Conservation (phyloP, 495 filamentous ascomycete species). For the Penicillium cinerascens region DNA sequence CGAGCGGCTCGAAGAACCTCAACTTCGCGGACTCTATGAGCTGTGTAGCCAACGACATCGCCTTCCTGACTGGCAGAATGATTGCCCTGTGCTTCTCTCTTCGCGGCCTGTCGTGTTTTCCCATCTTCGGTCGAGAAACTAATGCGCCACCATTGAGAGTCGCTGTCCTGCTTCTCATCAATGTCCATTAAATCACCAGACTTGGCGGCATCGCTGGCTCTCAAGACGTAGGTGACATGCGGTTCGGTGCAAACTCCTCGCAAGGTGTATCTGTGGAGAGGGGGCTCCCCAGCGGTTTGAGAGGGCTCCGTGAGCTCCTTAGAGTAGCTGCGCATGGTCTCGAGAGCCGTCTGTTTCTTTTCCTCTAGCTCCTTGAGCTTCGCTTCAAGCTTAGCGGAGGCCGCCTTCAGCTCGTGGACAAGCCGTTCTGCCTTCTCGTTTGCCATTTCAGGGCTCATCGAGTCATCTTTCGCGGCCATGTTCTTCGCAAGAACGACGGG, state of each 20-base stretch:
- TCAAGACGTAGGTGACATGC: constrained; percentile 50
- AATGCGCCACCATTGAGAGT: constrained; percentile 56
- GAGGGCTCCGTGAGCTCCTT: constrained; percentile 54
- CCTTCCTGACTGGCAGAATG: constrained; percentile 21
- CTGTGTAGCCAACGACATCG: constrained; percentile 44
- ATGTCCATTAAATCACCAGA: constrained; percentile 22
- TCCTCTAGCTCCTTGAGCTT: constrained; percentile 54
- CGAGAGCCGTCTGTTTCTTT: constrained; percentile 45
- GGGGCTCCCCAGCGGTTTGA: constrained; percentile 41
- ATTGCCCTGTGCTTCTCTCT: constrained; percentile 17
- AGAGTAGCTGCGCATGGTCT: constrained; percentile 45
- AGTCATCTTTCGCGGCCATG: constrained; percentile 11
- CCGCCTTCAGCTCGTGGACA: constrained; percentile 33
- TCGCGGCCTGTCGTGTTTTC: constrained; percentile 35
- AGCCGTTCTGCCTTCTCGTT: constrained; percentile 29
- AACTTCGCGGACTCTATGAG: constrained; percentile 44
- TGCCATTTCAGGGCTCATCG: constrained; percentile 13
- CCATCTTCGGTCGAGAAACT: constrained; percentile 49
- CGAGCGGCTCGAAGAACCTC: constrained; percentile 52
- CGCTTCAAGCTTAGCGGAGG: constrained; percentile 42
- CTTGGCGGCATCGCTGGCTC: constrained; percentile 7
- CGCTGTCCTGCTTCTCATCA: constrained; percentile 16
- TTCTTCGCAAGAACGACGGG: constrained; percentile 25
- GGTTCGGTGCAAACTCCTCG: constrained; percentile 51
- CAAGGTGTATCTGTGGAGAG: constrained; percentile 47